Conservation (phyloP, 2,329 filamentous ascomycete genomes). For the Neoarthrinium moseri region DNA sequence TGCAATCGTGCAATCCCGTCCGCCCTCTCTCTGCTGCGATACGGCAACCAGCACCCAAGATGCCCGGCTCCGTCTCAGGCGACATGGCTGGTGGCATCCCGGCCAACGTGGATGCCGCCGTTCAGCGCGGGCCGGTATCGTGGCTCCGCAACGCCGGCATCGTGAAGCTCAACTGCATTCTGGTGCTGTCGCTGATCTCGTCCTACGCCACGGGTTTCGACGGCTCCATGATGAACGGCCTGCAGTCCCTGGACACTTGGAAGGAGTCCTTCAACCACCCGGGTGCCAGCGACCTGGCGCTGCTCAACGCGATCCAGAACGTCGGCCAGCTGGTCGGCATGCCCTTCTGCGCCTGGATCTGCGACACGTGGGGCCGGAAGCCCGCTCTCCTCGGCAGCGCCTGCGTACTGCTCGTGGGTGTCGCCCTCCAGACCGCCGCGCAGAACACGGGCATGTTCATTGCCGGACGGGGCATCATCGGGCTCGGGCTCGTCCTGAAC, state of each 20-base stretch:
- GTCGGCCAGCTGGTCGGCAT: slow-evolving; percentile 37
- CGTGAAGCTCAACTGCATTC: slow-evolving; percentile 20
- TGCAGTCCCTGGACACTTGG: slow-evolving; percentile 41
- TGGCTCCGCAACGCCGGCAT: slow-evolving; percentile 20
- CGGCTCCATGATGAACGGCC: slow-evolving; percentile 41
- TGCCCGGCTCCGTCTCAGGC: no score
- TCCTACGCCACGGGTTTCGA: slow-evolving; percentile 25
- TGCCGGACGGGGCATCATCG: slow-evolving; percentile 22
- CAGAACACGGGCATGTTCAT: slow-evolving; percentile 20
- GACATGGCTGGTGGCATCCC: slow-evolving; percentile 6
- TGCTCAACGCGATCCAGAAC: slow-evolving; percentile 35
- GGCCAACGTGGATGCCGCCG: slow-evolving; percentile 16
- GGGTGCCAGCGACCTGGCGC: slow-evolving; percentile 31
- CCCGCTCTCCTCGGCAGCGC: slow-evolving; percentile 32
- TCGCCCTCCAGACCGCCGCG: slow-evolving; percentile 24
- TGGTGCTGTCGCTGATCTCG: slow-evolving; percentile 20
- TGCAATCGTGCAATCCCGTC: no score
- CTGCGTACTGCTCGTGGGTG: slow-evolving; percentile 24
- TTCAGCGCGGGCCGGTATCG: slow-evolving; percentile 3
- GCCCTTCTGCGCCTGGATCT: slow-evolving; percentile 33
- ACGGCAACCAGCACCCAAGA: no score
- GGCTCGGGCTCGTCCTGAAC: slow-evolving; percentile 20
- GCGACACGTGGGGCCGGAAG: slow-evolving; percentile 35
- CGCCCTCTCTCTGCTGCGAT: no score
- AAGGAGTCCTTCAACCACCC: slow-evolving; percentile 38